Percentiles rank a stretch among this genome's conserved stretches.
Conservation (phyloP, 805 yeast genomes). For the Wickerhamomyces bisporus region DNA sequence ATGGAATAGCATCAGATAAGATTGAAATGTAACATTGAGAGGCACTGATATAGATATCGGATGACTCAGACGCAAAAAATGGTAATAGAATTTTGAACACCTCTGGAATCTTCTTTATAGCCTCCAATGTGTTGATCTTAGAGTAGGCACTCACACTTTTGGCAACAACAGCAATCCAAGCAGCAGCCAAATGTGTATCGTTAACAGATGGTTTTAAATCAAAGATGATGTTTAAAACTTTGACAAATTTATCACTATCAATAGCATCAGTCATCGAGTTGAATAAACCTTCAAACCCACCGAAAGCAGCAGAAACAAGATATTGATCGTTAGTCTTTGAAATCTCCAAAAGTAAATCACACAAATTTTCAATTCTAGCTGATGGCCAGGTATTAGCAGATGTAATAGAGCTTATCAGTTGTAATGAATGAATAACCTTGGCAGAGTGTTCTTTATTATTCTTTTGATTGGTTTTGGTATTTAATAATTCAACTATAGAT, state of each 20-base stretch:
- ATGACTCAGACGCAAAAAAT: slow-evolving; percentile 64
- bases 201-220: slow-evolving; percentile 76
- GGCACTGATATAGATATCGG: slow-evolving; percentile 66
- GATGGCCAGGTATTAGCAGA: slow-evolving; percentile 81
- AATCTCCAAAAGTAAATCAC: slow-evolving; percentile 70
- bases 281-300: slow-evolving; percentile 78
- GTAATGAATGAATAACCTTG: slow-evolving; percentile 68
- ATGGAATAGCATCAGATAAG: slow-evolving; percentile 61
- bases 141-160: slow-evolving; percentile 64
- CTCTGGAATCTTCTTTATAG: slow-evolving; percentile 51
- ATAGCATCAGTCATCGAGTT: slow-evolving; percentile 54
- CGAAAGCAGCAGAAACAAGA: slow-evolving; percentile 75
- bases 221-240: slow-evolving; percentile 64
- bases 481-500: slow-evolving; percentile 43
- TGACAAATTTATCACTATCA: slow-evolving; percentile 58
- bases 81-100: slow-evolving; percentile 50
- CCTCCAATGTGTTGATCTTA: slow-evolving; percentile 42
- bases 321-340: slow-evolving; percentile 82
- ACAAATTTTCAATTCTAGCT: slow-evolving; percentile 58
- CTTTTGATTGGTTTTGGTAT: slow-evolving; percentile 27
- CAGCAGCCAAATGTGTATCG: slow-evolving; percentile 82
- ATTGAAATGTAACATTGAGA: slow-evolving; percentile 84
- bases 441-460: slow-evolving; percentile 47
- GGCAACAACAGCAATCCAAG: slow-evolving; percentile 94
- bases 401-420: slow-evolving; percentile 67